Percentiles rank a stretch among this genome's conserved stretches.
These are phyloP conservation scores for Colletotrichum destructivum DNA, from an alignment of 2,329 filamentous ascomycete species.

Conservation along the genomic window DNA sequence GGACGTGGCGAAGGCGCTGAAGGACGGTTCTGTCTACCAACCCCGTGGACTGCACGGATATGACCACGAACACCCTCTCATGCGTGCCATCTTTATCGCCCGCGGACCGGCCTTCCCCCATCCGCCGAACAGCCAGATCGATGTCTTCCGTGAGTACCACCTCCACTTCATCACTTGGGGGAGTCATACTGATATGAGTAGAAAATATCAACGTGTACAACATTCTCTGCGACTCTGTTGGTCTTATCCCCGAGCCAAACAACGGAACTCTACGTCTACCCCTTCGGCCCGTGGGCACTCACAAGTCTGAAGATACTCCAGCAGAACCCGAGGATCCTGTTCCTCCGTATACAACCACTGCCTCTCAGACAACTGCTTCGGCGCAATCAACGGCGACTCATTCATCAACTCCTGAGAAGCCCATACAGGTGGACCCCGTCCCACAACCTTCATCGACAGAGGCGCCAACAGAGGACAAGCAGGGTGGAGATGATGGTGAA, in stretches of 20 bases:
- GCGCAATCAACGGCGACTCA: slow-evolving; percentile 30
- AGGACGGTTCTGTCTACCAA: slow-evolving; percentile 78
- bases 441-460: slow-evolving; percentile 43
- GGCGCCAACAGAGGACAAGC: slow-evolving; percentile 36
- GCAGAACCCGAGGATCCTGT: slow-evolving; percentile 70
- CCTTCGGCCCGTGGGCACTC: slow-evolving; percentile 73
- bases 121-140: slow-evolving; percentile 82
- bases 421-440: slow-evolving; percentile 45
- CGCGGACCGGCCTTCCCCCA: slow-evolving; percentile 94
- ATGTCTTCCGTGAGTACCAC: slow-evolving; percentile 84
- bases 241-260: slow-evolving; percentile 80
- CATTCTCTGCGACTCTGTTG: slow-evolving; percentile 90
- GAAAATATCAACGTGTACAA: slow-evolving; percentile 98
- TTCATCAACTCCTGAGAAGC: slow-evolving; percentile 38
- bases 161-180: not conserved
- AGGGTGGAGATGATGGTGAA: slow-evolving; percentile 25
- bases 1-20: slow-evolving; percentile 77
- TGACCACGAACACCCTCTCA: slow-evolving; percentile 93
- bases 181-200: slow-evolving; percentile 55
- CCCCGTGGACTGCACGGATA: slow-evolving; percentile 94
- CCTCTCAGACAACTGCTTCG: slow-evolving; percentile 32
- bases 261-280: slow-evolving; percentile 89
- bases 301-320: slow-evolving; percentile 65
- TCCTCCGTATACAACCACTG: slow-evolving; percentile 46
- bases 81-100: slow-evolving; percentile 96